Conservation (phyloP, 2,329 filamentous ascomycete species). For the Diatrype stigma region DNA sequence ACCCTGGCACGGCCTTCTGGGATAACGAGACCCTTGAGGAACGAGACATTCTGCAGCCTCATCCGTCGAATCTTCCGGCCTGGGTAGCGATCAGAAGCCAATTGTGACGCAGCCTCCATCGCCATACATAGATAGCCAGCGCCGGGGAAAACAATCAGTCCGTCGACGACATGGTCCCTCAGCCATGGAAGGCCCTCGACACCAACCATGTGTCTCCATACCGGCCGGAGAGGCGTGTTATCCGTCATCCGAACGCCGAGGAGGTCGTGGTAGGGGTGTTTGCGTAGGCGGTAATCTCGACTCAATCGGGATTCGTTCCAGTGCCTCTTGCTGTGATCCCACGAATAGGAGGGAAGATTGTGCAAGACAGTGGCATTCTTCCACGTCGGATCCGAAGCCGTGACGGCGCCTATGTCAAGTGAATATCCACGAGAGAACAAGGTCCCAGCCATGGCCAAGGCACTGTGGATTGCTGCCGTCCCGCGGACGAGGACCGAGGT, state of each 20-base stretch:
- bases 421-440: slow-evolving; percentile 17
- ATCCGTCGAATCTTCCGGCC: background rate
- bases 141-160: slow-evolving; percentile 39
- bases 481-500: background rate
- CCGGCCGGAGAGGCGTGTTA: slow-evolving; percentile 7
- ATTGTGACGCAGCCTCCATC: slow-evolving; percentile 8
- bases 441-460: background rate
- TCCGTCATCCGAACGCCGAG: slow-evolving; percentile 22
- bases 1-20: slow-evolving; percentile 5
- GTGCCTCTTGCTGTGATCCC: slow-evolving; percentile 34
- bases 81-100: background rate
- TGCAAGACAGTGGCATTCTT: slow-evolving; percentile 16
- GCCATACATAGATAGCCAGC: slow-evolving; percentile 20
- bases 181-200: slow-evolving; percentile 34
- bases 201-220: slow-evolving; percentile 25
- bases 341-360: slow-evolving; percentile 37
- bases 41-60: slow-evolving; percentile 29
- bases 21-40: slow-evolving; percentile 8
- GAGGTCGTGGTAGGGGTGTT: slow-evolving; percentile 28
- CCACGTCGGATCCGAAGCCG: slow-evolving; percentile 14
- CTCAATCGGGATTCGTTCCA: slow-evolving; percentile 29
- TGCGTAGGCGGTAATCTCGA: slow-evolving; percentile 20
- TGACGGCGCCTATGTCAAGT: slow-evolving; percentile 10
- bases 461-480: background rate
- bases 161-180: slow-evolving; percentile 41